A percentile compares a stretch with the other conserved stretches of the same genome.
Conservation (phyloP, 2,329 filamentous ascomycete species). For the Keithomyces neogunnii region DNA sequence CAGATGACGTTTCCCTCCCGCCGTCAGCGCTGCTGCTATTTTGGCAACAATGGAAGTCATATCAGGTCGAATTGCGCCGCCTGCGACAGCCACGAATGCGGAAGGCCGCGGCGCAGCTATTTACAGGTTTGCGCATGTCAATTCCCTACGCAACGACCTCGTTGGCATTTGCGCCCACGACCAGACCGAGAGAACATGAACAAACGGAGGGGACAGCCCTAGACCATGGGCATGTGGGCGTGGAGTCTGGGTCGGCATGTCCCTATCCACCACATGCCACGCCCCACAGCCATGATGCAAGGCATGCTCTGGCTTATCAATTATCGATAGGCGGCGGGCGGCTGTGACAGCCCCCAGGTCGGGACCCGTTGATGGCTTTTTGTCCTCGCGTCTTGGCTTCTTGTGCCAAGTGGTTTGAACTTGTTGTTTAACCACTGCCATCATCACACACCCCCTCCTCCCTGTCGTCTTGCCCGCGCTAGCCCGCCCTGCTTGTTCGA, state of each 20-base stretch:
- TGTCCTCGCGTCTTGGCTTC: not conserved
- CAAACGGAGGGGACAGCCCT: not conserved
- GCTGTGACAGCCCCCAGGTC: not conserved
- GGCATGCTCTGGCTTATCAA: not conserved
- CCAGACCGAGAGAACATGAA: not conserved
- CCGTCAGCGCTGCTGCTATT: not conserved
- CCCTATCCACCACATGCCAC: not conserved
- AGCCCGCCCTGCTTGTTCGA: too few species aligned
- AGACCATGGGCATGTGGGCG: too few species aligned
- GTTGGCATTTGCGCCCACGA: not conserved
- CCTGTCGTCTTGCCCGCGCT: not conserved
- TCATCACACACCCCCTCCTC: not conserved
- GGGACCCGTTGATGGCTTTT: not conserved
- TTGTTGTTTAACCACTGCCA: not conserved
- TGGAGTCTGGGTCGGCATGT: not conserved
- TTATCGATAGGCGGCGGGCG: not conserved
- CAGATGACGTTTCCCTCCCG: not conserved
- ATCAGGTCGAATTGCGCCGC: not conserved
- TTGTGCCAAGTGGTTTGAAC: not conserved
- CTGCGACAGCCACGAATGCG: not conserved
- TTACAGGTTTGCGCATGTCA: not conserved
- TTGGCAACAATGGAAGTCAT: not conserved
- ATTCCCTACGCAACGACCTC: not conserved
- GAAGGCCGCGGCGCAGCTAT: not conserved
- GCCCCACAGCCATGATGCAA: not conserved